Conservation (phyloP, 116 monocot genomes). For the Cymodocea nodosa region DNA sequence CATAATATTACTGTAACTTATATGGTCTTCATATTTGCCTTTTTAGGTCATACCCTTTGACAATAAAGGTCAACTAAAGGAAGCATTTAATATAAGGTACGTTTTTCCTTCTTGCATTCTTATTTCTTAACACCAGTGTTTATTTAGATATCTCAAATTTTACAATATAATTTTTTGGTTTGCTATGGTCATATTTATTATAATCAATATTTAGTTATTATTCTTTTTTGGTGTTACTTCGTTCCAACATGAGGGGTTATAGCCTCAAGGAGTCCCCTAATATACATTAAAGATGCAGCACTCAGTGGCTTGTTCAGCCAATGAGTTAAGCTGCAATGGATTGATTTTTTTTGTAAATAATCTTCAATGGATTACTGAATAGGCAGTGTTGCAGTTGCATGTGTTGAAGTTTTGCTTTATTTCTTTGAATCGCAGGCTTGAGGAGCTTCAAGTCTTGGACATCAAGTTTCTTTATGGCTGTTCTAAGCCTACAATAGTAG, state of each 20-base stretch:
- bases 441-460: constrained; percentile 98
- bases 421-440: constrained; percentile 43
- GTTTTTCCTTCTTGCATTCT: background rate
- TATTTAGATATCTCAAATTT: too few relatives aligned
- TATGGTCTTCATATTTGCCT: background rate
- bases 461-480: constrained; percentile 97
- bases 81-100: constrained; percentile 99
- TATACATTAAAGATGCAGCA: too few relatives aligned
- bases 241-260: background rate
- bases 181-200: too few relatives aligned
- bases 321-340: too few relatives aligned
- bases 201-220: too few relatives aligned
- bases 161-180: too few relatives aligned
- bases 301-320: too few relatives aligned
- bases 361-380: background rate
- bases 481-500: constrained; percentile 89
- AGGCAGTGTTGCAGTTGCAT: background rate
- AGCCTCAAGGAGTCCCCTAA: background rate
- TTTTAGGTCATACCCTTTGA: constrained; percentile 96
- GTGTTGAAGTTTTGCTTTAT: constrained; percentile 2
- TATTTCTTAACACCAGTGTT: too few relatives aligned
- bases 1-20: too few relatives aligned
- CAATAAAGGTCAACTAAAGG: constrained; percentile 93
- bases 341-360: too few relatives aligned
- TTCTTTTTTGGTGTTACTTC: background rate